Conservation (phyloP, 768 basidiomycete species). For the Lentinula sp. region DNA sequence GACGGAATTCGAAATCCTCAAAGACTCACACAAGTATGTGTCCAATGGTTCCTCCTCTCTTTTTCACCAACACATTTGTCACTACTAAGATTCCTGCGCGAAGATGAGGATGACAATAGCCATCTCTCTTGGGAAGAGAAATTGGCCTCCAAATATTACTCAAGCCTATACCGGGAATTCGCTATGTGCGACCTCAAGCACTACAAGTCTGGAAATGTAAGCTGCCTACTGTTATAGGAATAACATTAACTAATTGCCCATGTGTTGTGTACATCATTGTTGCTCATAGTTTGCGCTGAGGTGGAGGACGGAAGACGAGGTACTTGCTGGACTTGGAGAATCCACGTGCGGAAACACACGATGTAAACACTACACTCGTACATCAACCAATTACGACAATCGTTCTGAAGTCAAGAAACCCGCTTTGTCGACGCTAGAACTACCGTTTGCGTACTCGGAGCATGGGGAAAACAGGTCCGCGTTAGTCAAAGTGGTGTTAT, state of each 20-base stretch:
- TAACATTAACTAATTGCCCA: background rate
- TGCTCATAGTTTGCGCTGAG: conserved; percentile 71
- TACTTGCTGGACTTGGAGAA: conserved; percentile 80
- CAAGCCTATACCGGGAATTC: conserved; percentile 85
- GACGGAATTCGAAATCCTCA: conserved; percentile 74
- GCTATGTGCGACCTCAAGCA: conserved; percentile 93
- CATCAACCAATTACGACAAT: conserved; percentile 12
- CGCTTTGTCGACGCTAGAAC: conserved; percentile 69
- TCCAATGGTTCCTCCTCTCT: background rate
- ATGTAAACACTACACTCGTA: conserved; percentile 56
- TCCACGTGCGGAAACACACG: conserved; percentile 86
- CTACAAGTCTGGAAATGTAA: conserved; percentile 85
- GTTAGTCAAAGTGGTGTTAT: conserved; percentile 88
- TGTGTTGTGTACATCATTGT: background rate
- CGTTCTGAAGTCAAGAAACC: conserved; percentile 15
- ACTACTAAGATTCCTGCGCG: conserved; percentile 64
- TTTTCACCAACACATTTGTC: background rate
- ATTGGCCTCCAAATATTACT: conserved; percentile 85
- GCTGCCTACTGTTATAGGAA: conserved; percentile 14
- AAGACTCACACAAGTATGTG: conserved; percentile 59
- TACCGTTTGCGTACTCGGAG: conserved; percentile 88
- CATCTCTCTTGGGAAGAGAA: conserved; percentile 71
- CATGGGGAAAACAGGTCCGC: conserved; percentile 70
- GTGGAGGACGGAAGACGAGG: conserved; percentile 92
- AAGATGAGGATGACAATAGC: conserved; percentile 41